Evolutionary conservation across 2,329 filamentous ascomycete species (phyloP), one percentile per base, ranked within the genome.

Genomic region (Anisogramma anomala): DNA sequence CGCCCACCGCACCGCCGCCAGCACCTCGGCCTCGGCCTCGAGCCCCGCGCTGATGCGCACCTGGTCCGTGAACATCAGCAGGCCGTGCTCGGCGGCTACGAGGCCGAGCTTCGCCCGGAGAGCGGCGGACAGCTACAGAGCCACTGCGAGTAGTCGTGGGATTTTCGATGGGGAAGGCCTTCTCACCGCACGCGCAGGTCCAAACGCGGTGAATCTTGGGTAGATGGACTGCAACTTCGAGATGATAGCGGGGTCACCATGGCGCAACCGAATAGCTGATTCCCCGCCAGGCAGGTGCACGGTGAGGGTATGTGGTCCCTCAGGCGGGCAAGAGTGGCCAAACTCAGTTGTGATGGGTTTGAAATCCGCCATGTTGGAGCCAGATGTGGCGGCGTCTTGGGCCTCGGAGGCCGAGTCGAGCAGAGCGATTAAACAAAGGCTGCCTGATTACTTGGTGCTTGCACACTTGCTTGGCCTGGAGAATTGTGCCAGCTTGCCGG

Each of bases 21-120:
- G 43, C 43, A 72, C 33, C 33, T 66, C 62, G 36, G 56, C 55
- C 46, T 57, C 55, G 2, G 58, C 56, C 52, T 74, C 71, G 20
- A 72, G 44, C 2, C 69, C 70, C 0, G 64, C 68, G 19, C 62
- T 63, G 15, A 74, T 57, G 3, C 70, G 55, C 14, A 73, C 58
- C 38, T 66, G 62, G 43, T 64, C 60, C 43, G 59, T 49, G 47
- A 56, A 63, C 18, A 53, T 48, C 20, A 58, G 48, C 23, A 53
- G 47, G 15, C 42, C 46, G 23, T 56, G 51, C 26, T 48, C 52
- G 4, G 46, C 35, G 3, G 57, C 53, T 3, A 59, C 45, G 13
- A 31, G 22, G 13, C 43, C 28, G 15, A 63, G 48, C 32, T 50
- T 52, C 36, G 59, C 52, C 31, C 56, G 57, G 15, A 71, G 54